Base-by-base conservation (phyloP, 2,329 filamentous ascomycete genomes). In the Claviceps africana region DNA sequence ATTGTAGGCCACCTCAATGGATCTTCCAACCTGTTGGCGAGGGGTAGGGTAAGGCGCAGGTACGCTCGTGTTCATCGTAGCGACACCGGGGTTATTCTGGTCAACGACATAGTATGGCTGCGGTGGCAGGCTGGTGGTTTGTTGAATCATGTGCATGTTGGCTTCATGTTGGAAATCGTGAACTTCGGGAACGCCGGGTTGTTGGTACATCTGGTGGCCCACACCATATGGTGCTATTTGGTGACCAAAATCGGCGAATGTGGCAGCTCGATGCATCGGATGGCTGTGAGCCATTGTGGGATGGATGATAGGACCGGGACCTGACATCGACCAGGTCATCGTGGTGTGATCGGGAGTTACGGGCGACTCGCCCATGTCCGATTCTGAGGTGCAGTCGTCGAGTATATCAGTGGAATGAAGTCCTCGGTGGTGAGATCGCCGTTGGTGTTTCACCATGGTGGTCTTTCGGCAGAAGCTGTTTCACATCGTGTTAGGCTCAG, bases 381-480 rank as follows among this genome's bases (percentile, higher is more conserved):
- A 77, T 48, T 78, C 76, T 22, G 74, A 81, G 33, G 71, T 73
- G 63, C 68, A 76, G 60, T 79, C 76, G 58, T 77, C 77, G 43
- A 73, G 61, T 7, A 66, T 62, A 58, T 82, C 77, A 51, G 76
- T 75, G 42, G 74, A 72, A 58, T 80, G 72, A 52, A 78, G 67
- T 39, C 79, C 74, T 56, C 78, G 74, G 59, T 81, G 77, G 61
- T 83, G 79, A 1, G 78, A 79, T 28, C 78, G 72, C 50, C 79
- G 71, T 61, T 83, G 78, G 62, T 83, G 80, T 66, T 83, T 83
- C 51, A 83, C 77, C 79, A 83, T 82, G 52, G 81, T 85, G 5
- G 82, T 85, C 65, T 86, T 86, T 51, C 83, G 75, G 65, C 82
- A 86, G 64, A 86, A 86, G 64, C 82, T 84, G 57, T 21, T 40